These are phyloP conservation scores for Penicillium sp. DNA, from an alignment of 2,329 filamentous ascomycete genomes.

Conservation along the genomic window DNA sequence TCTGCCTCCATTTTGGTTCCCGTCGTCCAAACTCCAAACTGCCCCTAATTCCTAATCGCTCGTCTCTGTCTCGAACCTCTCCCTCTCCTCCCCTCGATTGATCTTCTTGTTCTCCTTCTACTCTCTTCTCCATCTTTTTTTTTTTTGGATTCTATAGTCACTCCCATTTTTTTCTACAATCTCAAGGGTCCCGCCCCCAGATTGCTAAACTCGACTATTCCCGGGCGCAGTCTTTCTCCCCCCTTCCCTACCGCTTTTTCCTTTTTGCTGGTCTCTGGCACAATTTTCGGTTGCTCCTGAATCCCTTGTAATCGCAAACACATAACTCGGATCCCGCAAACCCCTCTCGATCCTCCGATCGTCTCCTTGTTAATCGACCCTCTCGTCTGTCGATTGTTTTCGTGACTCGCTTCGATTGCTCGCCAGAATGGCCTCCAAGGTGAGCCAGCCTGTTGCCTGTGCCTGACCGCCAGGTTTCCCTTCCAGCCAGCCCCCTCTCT, in stretches of 20 bases:
- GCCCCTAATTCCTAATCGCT: not conserved
- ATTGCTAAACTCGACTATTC: not conserved
- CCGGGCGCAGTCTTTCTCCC: not conserved
- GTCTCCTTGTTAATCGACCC: conserved; percentile 12
- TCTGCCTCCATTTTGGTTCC: not conserved
- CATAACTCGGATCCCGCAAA: conserved; percentile 10
- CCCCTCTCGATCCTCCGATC: conserved; percentile 20
- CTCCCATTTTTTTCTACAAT: not conserved
- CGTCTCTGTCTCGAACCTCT: not conserved
- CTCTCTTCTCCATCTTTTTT: not conserved
- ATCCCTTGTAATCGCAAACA: conserved; percentile 26
- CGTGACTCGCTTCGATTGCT: conserved; percentile 11
- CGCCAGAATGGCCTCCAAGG: conserved; percentile 35
- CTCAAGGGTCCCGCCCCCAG: not conserved
- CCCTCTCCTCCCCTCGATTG: not conserved
- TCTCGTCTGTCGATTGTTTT: conserved; percentile 11
- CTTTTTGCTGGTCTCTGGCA: not conserved
- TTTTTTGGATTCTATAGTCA: not conserved
- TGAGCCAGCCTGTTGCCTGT: conserved; percentile 18
- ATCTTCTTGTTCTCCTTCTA: not conserved
- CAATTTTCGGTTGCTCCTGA: conserved; percentile 22
- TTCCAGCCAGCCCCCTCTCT: not conserved
- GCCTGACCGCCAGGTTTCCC: conserved; percentile 9
- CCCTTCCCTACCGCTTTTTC: not conserved
- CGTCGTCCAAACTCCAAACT: not conserved